A percentile compares a stretch with the other conserved stretches of the same genome.
Conservation (phyloP, 768 basidiomycete genomes). For the Lentinula detonsa region DNA sequence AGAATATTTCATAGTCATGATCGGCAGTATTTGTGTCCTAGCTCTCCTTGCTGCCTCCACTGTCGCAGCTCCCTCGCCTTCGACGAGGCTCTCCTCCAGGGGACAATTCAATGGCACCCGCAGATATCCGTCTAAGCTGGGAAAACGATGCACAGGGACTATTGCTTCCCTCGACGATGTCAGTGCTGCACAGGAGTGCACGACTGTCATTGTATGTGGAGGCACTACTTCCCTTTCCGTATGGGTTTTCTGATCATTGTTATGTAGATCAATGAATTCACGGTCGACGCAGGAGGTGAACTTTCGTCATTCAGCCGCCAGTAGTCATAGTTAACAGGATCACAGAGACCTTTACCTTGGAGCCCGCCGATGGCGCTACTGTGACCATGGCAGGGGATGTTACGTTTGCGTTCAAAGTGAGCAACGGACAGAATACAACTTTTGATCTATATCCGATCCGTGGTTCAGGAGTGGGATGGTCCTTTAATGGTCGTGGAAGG, state of each 20-base stretch:
- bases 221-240: neutral
- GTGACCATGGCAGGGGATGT: slow-evolving; percentile 42
- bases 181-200: slow-evolving; percentile 33
- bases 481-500: slow-evolving; percentile 21
- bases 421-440: slow-evolving; percentile 25
- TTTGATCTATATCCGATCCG: slow-evolving; percentile 5
- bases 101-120: neutral
- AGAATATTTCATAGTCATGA: neutral
- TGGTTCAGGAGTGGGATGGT: slow-evolving; percentile 9
- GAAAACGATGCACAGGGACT: slow-evolving; percentile 11
- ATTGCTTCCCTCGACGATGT: slow-evolving; percentile 12
- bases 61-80: neutral
- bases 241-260: neutral
- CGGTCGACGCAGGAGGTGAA: slow-evolving; percentile 30
- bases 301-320: neutral
- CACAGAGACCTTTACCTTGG: slow-evolving; percentile 30
- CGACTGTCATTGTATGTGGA: slow-evolving; percentile 26
- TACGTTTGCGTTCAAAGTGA: slow-evolving; percentile 28
- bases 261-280: slow-evolving; percentile 32
- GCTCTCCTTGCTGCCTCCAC: neutral
- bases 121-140: slow-evolving; percentile 4
- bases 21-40: neutral
- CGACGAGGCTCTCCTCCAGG: neutral
- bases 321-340: neutral
- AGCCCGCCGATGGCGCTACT: slow-evolving; percentile 29